Base-by-base conservation (phyloP, 192 early-diverging fungal genomes). In the Obelidium mucronatum region DNA sequence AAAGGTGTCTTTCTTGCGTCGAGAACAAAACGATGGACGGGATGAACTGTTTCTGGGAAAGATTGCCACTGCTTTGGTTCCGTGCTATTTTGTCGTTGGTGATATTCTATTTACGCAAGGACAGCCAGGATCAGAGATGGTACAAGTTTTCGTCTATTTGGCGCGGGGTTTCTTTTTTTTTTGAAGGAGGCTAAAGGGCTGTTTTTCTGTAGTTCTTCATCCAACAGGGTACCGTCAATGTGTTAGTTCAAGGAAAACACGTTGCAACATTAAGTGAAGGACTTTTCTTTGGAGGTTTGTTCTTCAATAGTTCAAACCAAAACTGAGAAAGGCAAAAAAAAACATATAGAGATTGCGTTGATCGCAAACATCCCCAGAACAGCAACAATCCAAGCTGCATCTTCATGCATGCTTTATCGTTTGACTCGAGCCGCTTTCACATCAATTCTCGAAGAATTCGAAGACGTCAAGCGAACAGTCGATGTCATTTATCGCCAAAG, bases 401-500 rank as follows among this genome's bases (percentile, higher is more conserved):
- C 68, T 6, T 17, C 66, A 15, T 52, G 44, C 30, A 53, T 68
- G 42, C 62, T 80, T 4, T 80, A 74, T 40, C 19, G 44, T 54
- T 72, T 67, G 22, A 58, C 61, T 31, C 54, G 74, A 11, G 31
- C 17, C 4, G 68, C 74, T 11, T 73, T 80, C 40, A 33, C n/a
- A 81, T 75, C 48, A n/a, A n/a, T n/a, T n/a, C n/a, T n/a, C n/a
- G n/a, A n/a, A n/a, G n/a, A n/a, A n/a, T n/a, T n/a, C n/a, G 60
- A 79, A 2, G 84, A 85, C 64, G 76, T 85, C 52, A 70, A 67
- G 31, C 36, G 74, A 17, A 62, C 59, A 53, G 80, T 85, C 22
- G 40, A 77, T 8, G 26, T 42, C 35, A 75, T 85, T 17, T 85
- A 85, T 59, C 39, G 72, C 44, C 82, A 85, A 62, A 22, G 84